These are phyloP conservation scores for Trichoderma erinaceum DNA, from an alignment of 495 filamentous ascomycete species.

Conservation along the genomic window DNA sequence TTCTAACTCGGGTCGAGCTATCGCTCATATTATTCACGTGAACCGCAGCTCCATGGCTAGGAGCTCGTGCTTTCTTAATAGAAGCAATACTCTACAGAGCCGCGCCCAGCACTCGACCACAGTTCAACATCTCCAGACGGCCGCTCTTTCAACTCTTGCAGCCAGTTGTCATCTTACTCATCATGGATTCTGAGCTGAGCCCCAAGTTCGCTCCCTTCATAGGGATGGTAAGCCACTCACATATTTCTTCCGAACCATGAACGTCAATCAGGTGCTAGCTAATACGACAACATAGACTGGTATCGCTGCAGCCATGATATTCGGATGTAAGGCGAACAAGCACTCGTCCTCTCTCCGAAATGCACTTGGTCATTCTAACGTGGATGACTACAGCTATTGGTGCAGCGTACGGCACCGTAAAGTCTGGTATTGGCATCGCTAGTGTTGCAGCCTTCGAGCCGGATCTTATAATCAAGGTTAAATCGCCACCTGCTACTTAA, in stretches of 20 bases:
- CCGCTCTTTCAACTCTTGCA: too few relatives aligned
- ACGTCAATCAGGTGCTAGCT: constrained; percentile 3
- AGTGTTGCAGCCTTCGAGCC: constrained; percentile 88
- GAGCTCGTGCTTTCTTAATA: too few relatives aligned
- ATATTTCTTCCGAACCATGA: too few relatives aligned
- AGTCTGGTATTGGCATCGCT: constrained; percentile 93
- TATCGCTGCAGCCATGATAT: constrained; percentile 90
- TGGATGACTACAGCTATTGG: constrained; percentile 59
- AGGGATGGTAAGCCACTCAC: constrained; percentile 72
- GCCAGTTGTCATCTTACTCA: constrained; percentile 23
- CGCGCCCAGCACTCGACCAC: too few relatives aligned
- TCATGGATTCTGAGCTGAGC: constrained; percentile 62
- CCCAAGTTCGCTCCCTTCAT: constrained; percentile 96
- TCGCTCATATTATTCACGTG: too few relatives aligned
- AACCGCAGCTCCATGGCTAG: too few relatives aligned
- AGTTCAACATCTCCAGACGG: too few relatives aligned
- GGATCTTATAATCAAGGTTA: constrained; percentile 97
- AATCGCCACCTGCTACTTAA: neutral
- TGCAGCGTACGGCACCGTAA: constrained; percentile 95
- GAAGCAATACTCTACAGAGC: too few relatives aligned
- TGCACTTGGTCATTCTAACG: constrained; percentile 19
- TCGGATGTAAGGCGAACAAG: constrained; percentile 63
- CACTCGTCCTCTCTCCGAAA: constrained; percentile 17
- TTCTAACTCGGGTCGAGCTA: too few relatives aligned
- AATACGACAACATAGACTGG: constrained; percentile 54